A percentile compares a stretch with the other conserved stretches of the same genome.
Conservation (phyloP, 2,329 filamentous ascomycete species). For the Colletotrichum sp. region DNA sequence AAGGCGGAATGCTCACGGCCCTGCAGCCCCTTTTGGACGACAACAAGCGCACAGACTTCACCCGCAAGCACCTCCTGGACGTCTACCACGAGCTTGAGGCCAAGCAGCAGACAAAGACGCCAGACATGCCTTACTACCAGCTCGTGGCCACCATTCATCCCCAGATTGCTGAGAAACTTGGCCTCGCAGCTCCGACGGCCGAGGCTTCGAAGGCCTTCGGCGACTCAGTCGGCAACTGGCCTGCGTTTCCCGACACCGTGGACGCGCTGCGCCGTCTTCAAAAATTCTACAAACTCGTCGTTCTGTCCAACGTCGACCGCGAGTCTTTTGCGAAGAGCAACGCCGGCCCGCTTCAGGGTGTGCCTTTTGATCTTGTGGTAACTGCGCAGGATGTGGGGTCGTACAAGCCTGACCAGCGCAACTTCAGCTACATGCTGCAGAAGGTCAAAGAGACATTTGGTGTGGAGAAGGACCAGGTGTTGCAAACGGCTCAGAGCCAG, state of each 20-base stretch:
- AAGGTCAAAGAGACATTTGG: conserved; percentile 60
- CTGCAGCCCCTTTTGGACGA: conserved; percentile 54
- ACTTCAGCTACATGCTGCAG: conserved; percentile 69
- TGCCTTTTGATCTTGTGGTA: conserved; percentile 64
- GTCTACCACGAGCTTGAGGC: conserved; percentile 49
- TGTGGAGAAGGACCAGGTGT: conserved; percentile 56
- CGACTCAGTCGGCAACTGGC: conserved; percentile 57
- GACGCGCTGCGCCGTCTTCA: conserved; percentile 54
- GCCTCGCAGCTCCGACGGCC: conserved; percentile 36
- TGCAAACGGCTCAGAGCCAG: conserved; percentile 73
- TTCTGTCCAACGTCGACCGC: conserved; percentile 63
- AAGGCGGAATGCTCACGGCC: conserved; percentile 63
- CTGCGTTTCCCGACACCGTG: conserved; percentile 64
- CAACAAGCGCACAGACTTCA: conserved; percentile 28
- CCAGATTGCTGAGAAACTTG: conserved; percentile 48
- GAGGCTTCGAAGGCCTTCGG: conserved; percentile 55
- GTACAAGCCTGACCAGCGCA: conserved; percentile 71
- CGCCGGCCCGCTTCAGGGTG: conserved; percentile 49
- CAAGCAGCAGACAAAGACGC: conserved; percentile 58
- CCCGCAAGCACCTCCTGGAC: conserved; percentile 43
- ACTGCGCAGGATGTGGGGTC: conserved; percentile 74
- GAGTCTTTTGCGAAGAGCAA: conserved; percentile 51
- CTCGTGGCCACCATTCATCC: conserved; percentile 58
- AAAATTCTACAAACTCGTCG: conserved; percentile 60
- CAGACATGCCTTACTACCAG: conserved; percentile 62